Evolutionary conservation across 164 flowering plant species (phyloP).

Genomic region (Chloranthus sessilifolius): DNA sequence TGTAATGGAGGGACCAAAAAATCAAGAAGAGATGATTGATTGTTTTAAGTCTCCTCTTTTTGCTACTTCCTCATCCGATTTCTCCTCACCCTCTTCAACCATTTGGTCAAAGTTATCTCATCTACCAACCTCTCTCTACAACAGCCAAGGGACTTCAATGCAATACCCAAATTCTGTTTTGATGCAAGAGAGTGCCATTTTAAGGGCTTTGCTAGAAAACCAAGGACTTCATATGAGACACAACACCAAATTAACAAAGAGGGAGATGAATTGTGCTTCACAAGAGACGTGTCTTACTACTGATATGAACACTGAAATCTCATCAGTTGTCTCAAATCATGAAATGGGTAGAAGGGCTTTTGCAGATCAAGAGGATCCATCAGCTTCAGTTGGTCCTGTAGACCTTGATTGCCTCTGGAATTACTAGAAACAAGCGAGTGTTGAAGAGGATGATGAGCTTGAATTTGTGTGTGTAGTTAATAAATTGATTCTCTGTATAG

Average conservation of each 20-base stretch:
- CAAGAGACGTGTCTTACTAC: conserved; percentile 52
- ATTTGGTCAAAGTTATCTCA: conserved; percentile 19
- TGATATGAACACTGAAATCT: conserved; percentile 60
- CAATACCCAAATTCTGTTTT: conserved; percentile 33
- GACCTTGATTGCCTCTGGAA: conserved; percentile 56
- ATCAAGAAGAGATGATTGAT: conserved; percentile 21
- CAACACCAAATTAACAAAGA: conserved; percentile 42
- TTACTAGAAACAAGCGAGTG: conserved; percentile 35
- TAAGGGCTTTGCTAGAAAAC: conserved; percentile 41
- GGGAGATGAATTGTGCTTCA: conserved; percentile 43
- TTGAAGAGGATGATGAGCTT: too few relatives aligned
- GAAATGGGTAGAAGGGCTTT: conserved; percentile 42
- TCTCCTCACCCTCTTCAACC: conserved; percentile 12
- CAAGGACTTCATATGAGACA: conserved; percentile 34
- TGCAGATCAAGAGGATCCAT: conserved; percentile 40
- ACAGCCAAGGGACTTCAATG: conserved; percentile 21
- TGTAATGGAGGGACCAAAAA: conserved; percentile 32
- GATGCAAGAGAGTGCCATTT: conserved; percentile 41
- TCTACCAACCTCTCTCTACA: conserved; percentile 26
- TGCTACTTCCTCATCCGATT: conserved; percentile 9
- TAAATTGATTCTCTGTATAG: too few relatives aligned
- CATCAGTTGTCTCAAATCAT: conserved; percentile 48
- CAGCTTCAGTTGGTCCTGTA: conserved; percentile 42
- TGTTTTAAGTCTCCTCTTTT: conserved; percentile 30
- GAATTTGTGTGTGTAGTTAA: too few relatives aligned